These are phyloP conservation scores for Sutorius eximius DNA, from an alignment of 1,284 basidiomycete species.

Conservation along the genomic window DNA sequence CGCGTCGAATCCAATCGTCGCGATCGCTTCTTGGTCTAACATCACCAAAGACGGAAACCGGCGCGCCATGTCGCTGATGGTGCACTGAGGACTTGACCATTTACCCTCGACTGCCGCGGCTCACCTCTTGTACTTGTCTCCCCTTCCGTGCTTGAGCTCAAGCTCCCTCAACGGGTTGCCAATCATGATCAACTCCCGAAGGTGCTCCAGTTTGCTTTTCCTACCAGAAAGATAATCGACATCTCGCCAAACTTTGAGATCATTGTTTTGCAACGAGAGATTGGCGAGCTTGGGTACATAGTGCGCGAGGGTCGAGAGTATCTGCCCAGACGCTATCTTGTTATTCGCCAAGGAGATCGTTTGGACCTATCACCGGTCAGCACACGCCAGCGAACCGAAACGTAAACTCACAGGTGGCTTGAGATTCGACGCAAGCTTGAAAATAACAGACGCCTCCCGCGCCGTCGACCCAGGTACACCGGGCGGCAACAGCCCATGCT, in stretches of 20 bases:
- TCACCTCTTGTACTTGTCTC: conserved; percentile 66
- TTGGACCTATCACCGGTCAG: conserved; percentile 50
- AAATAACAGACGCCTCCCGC: conserved; percentile 77
- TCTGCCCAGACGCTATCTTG: conserved; percentile 45
- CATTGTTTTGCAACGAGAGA: conserved; percentile 79
- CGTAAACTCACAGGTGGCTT: conserved; percentile 62
- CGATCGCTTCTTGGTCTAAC: conserved; percentile 74
- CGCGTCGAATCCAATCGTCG: conserved; percentile 71
- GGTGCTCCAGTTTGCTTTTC: conserved; percentile 57
- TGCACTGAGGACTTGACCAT: conserved; percentile 19
- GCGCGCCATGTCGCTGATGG: conserved; percentile 63
- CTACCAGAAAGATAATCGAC: conserved; percentile 61
- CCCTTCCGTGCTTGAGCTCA: conserved; percentile 55
- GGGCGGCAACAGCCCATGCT: conserved; percentile 63
- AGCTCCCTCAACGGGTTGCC: conserved; percentile 79
- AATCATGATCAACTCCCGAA: conserved; percentile 75
- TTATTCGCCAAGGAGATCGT: conserved; percentile 77
- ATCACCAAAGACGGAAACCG: conserved; percentile 71
- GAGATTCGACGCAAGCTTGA: conserved; percentile 79
- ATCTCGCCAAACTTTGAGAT: conserved; percentile 64
- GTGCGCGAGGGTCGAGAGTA: conserved; percentile 57
- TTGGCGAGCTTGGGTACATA: conserved; percentile 77
- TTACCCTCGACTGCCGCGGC: conserved; percentile 20
- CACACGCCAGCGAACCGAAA: conserved; percentile 1
- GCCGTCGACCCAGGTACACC: conserved; percentile 58